Conservation (phyloP, 2,329 filamentous ascomycete genomes). For the Fusarium beomiforme region DNA sequence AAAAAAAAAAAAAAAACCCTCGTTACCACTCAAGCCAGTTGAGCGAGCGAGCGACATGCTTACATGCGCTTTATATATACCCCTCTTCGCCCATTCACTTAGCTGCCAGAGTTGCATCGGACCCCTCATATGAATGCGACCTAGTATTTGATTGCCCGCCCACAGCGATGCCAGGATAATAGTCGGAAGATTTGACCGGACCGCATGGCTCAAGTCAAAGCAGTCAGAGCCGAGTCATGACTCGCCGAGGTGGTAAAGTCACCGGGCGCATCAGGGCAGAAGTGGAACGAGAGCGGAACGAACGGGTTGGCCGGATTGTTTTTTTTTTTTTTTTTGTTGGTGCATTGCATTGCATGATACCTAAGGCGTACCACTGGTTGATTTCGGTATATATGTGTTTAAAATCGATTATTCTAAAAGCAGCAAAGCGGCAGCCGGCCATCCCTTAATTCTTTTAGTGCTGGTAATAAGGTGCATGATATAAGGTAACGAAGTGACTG, state of each 20-base stretch:
- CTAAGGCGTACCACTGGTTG: slow-evolving; percentile 35
- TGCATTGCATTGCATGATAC: slow-evolving; percentile 38
- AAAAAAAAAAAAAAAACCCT: too few relatives aligned
- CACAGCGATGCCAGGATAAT: not conserved
- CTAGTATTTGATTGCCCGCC: not conserved
- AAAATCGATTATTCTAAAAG: slow-evolving; percentile 5
- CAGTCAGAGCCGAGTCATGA: slow-evolving; percentile 21
- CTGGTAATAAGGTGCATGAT: slow-evolving; percentile 26
- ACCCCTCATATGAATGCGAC: not conserved
- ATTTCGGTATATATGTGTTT: not conserved
- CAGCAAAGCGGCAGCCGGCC: slow-evolving; percentile 11
- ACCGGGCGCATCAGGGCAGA: slow-evolving; percentile 6
- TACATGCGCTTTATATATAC: slow-evolving; percentile 10
- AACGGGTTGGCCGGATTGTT: slow-evolving; percentile 20
- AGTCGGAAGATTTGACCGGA: not conserved
- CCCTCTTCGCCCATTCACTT: not conserved
- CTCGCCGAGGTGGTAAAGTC: slow-evolving; percentile 8
- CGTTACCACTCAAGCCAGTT: slow-evolving; percentile 2
- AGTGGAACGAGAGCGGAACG: slow-evolving; percentile 14
- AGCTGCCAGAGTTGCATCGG: not conserved
- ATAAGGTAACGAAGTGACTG: slow-evolving; percentile 15
- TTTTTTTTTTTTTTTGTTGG: too few relatives aligned
- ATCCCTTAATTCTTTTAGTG: slow-evolving; percentile 8
- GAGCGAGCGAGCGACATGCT: not conserved
- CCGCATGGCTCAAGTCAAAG: slow-evolving; percentile 11